Conservation (phyloP, 352 stramenopile genomes). For the Phytophthora brassicae region DNA sequence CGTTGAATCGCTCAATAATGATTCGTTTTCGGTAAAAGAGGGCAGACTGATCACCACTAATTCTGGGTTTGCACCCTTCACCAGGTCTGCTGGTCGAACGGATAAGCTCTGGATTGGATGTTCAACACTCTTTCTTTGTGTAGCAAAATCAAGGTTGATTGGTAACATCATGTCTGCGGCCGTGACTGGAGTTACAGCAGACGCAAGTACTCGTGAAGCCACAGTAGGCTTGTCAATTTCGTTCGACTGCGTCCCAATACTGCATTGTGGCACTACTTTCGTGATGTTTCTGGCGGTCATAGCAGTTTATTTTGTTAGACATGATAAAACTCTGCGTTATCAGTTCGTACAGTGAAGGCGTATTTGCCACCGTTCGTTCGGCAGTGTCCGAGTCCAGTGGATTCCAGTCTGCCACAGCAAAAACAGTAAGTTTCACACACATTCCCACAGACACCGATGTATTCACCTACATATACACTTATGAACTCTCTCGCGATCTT, state of each 20-base stretch:
- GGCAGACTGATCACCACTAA: background rate
- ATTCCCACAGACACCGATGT: no score
- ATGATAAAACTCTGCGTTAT: background rate
- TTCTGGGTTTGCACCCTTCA: background rate
- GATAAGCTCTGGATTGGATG: background rate
- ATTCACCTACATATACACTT: conserved; percentile 14
- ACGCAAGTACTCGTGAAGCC: conserved; percentile 21
- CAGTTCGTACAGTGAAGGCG: conserved; percentile 18
- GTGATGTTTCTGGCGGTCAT: conserved; percentile 6
- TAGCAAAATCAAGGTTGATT: background rate
- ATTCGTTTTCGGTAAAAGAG: conserved; percentile 12
- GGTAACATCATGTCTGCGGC: background rate
- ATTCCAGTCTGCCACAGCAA: background rate
- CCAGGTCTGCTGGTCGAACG: conserved; percentile 9
- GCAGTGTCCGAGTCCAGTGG: background rate
- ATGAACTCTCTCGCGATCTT: conserved; percentile 26
- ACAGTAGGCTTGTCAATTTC: conserved; percentile 14
- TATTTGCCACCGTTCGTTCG: background rate
- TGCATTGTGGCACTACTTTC: conserved; percentile 1
- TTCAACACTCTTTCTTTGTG: background rate
- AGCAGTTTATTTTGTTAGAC: background rate
- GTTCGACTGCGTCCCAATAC: background rate
- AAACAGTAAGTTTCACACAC: no score
- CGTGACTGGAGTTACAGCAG: background rate
- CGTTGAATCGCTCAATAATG: background rate